Conservation (phyloP, 371 early-diverging fungal species). For the Rhizopus sp. region DNA sequence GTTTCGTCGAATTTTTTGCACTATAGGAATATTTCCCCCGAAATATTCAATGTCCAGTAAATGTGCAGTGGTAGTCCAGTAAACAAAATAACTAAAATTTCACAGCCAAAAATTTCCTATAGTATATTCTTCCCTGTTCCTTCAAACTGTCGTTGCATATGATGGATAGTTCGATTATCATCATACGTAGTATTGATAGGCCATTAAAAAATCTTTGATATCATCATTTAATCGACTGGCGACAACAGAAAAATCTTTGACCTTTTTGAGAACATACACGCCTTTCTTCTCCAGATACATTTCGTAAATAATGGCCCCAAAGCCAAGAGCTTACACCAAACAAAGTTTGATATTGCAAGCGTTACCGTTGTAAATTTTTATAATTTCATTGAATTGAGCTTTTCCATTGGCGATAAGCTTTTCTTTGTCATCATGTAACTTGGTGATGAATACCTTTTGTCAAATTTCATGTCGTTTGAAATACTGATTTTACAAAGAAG, state of each 20-base stretch:
- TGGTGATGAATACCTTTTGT: not conserved
- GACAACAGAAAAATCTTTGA: not conserved
- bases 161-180: not conserved
- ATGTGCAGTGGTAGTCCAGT: too few relatives aligned
- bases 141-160: not conserved
- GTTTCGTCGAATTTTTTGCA: too few relatives aligned
- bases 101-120: too few relatives aligned
- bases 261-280: not conserved
- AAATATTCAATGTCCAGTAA: too few relatives aligned
- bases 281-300: too few relatives aligned
- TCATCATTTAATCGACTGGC: not conserved
- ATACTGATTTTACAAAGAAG: too few relatives aligned
- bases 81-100: too few relatives aligned
- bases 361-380: not conserved
- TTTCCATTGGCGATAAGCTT: conserved; percentile 1
- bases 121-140: not conserved
- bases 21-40: too few relatives aligned
- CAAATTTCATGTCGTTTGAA: not conserved
- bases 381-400: not conserved
- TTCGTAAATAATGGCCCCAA: too few relatives aligned
- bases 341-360: not conserved
- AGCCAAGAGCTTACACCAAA: not conserved
- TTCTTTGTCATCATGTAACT: not conserved
- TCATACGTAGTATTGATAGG: not conserved
- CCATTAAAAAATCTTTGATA: not conserved